Conservation (phyloP, 352 stramenopile species). For the Plasmopara viticola region DNA sequence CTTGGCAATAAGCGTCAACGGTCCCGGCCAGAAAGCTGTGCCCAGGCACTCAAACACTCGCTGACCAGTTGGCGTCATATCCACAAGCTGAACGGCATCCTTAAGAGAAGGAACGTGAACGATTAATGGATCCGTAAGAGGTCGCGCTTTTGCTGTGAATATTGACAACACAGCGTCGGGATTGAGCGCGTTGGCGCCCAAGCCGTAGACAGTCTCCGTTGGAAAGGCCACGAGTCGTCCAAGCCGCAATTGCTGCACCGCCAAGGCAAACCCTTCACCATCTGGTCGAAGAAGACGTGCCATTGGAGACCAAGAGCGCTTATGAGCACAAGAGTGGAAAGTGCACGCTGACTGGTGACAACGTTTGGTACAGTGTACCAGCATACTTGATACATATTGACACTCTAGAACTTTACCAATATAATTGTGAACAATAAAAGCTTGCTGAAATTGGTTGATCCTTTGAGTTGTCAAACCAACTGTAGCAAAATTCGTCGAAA, state of each 20-base stretch:
- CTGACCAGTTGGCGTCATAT: slow-evolving; percentile 58
- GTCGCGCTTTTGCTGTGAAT: slow-evolving; percentile 93
- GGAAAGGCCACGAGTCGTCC: slow-evolving; percentile 92
- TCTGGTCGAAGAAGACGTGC: slow-evolving; percentile 42
- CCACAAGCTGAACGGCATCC: slow-evolving; percentile 86
- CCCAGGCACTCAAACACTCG: slow-evolving; percentile 82
- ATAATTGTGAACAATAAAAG: no score
- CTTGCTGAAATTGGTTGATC: no score
- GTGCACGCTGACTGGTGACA: no score
- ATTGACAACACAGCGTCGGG: slow-evolving; percentile 91
- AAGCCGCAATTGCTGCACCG: slow-evolving; percentile 58
- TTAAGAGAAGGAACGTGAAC: slow-evolving; percentile 91
- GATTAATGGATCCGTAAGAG: slow-evolving; percentile 97
- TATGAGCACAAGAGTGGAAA: slow-evolving; percentile 11
- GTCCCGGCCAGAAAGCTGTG: slow-evolving; percentile 94
- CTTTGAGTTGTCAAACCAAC: no score
- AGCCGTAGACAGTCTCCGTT: slow-evolving; percentile 99
- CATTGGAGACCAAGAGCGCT: slow-evolving; percentile 21
- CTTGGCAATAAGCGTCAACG: slow-evolving; percentile 95
- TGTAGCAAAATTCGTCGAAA: no score
- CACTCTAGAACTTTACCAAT: no score
- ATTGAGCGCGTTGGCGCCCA: slow-evolving; percentile 96
- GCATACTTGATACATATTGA: no score
- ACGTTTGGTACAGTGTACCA: no score
- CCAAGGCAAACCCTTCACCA: slow-evolving; percentile 36